phyloP scores from a whole-genome alignment of 257 asterid species.

The Nicotiana otophora region DNA sequence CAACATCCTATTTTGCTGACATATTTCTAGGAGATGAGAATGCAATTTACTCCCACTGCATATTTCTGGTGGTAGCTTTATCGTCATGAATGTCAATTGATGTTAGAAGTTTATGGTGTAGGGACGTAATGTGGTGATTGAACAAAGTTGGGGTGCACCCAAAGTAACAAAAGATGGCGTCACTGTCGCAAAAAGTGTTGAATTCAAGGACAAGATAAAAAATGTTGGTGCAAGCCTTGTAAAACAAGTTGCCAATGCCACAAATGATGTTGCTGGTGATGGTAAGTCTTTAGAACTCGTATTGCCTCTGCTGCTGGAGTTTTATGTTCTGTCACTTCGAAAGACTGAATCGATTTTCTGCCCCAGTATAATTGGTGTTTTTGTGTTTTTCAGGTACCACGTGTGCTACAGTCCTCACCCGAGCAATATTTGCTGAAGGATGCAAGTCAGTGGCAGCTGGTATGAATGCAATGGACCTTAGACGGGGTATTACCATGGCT shows the following conservation, averaged over 20 bases:
- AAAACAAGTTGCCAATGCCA: constrained; percentile 98
- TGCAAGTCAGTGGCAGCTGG: constrained; percentile 99
- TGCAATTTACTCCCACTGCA: neutral
- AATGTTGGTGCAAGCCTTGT: constrained; percentile 97
- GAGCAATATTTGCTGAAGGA: constrained; percentile 89
- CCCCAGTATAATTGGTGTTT: neutral
- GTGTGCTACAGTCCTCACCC: constrained; percentile 93
- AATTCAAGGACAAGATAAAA: constrained; percentile 79
- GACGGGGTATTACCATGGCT: constrained; percentile 89
- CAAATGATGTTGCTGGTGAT: constrained; percentile 96
- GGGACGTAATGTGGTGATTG: constrained; percentile 97
- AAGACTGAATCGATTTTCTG: neutral
- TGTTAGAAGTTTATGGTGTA: constrained; percentile 14
- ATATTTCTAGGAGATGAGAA: neutral
- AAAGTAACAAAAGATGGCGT: constrained; percentile 98
- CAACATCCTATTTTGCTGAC: neutral
- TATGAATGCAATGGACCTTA: constrained; percentile 94
- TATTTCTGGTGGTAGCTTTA: neutral
- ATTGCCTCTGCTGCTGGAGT: neutral
- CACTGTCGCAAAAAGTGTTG: constrained; percentile 94
- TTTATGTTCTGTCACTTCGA: neutral
- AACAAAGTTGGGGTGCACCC: constrained; percentile 99
- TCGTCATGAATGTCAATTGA: neutral
- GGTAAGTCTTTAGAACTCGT: constrained; percentile 42
- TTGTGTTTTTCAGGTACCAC: constrained; percentile 61